Base-by-base conservation (phyloP, 1,284 basidiomycete species). In the Irpex sp. region DNA sequence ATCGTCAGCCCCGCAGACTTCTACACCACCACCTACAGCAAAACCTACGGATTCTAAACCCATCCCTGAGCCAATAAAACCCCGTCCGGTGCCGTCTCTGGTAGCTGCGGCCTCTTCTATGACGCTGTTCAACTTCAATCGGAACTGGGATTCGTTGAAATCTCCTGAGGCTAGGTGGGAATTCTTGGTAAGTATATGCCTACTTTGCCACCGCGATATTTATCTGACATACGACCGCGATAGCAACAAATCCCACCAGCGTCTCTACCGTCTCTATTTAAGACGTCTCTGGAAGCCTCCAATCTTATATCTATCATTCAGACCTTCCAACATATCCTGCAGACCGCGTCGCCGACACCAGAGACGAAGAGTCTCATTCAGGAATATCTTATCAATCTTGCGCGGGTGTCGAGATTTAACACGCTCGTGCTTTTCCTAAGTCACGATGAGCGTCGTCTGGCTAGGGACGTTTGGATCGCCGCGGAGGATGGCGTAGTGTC, bases 361-460 rank as follows among this genome's bases (percentile, higher is more conserved):
- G 65, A 65, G 35, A 68, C 35, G 57, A 68, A n/a, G 58, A 68
- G 55, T 2, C 65, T 64, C n/a, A 75, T 80, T 15, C 73, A 72
- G 47, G 76, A 76, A 36, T 89, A 88, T 66, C 74, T 92, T 72
- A 71, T 77, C 6, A 77, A 76, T 6, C 77, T 92, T 13, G 68
- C 79, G 5, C 74, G 72, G 4, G 83, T 90, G 3, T 79, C 82
- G 36, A 81, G 90, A 35, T 90, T 92, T 68, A 75, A 75, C 47
- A 89, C 85, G 0, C 78, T 91, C 0, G 73, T 83, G 53, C 64
- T 90, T 64, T 88, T 93, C 72, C 76, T 92, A 72, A 84, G 80
- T 60, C 71, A 68, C 46, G 66, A 72, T 17, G 90, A 91, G 73
- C 84, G 65, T 11, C 57, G n/a, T 15, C 49, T 70, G n/a, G 71